Conservation (phyloP, 2,329 filamentous ascomycete species). For the Chrysosporium keratinophilum region DNA sequence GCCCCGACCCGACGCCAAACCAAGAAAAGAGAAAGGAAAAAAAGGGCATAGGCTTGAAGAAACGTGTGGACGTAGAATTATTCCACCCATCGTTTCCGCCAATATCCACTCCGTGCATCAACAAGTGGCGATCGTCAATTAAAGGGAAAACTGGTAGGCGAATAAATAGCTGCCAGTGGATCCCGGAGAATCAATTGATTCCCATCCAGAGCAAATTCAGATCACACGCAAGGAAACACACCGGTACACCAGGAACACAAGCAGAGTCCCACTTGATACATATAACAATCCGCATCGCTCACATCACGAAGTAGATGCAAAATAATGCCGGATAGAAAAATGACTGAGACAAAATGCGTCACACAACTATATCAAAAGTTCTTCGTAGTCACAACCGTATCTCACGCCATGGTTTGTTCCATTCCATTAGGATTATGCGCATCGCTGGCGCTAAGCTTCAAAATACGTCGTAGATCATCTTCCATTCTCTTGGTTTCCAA, state of each 20-base stretch:
- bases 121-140: neutral
- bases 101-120: neutral
- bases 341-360: neutral
- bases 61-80: neutral
- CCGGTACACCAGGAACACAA: neutral
- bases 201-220: slow-evolving; percentile 1
- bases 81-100: neutral
- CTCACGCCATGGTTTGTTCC: slow-evolving; percentile 28
- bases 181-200: slow-evolving; percentile 1
- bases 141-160: neutral
- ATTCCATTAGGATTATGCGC: slow-evolving; percentile 24
- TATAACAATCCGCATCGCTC: neutral
- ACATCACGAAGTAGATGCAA: neutral
- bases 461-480: slow-evolving; percentile 39
- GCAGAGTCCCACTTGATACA: neutral
- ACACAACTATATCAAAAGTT: slow-evolving; percentile 3
- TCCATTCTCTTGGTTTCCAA: slow-evolving; percentile 38
- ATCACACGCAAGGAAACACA: neutral
- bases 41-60: neutral
- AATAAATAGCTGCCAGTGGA: neutral
- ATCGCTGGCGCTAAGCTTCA: slow-evolving; percentile 34
- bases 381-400: neutral
- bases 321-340: neutral
- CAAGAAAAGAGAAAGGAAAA: neutral
- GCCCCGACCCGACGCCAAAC: neutral